phyloP scores from a whole-genome alignment of 371 early-diverging fungal genomes.

The Lichtheimia corymbifera region DNA sequence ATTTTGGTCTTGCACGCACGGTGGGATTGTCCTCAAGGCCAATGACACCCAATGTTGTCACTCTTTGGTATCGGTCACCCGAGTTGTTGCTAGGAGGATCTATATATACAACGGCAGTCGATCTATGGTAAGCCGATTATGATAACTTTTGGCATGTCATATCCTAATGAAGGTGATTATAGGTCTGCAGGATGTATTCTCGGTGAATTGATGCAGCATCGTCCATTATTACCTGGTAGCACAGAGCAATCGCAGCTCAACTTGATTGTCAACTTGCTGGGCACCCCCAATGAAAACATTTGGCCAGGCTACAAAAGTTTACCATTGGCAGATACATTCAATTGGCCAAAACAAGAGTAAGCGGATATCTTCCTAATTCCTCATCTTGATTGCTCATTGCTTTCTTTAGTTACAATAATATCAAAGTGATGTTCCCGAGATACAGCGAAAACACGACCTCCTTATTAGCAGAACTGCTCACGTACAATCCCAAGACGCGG shows the following conservation, averaged over 20 bases:
- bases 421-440: constrained; percentile 61
- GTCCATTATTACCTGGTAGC: constrained; percentile 85
- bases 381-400: not conserved
- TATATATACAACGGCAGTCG: constrained; percentile 82
- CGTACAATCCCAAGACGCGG: constrained; percentile 79
- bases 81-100: constrained; percentile 84
- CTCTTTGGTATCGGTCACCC: constrained; percentile 95
- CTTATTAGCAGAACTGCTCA: constrained; percentile 78
- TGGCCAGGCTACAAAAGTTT: constrained; percentile 77
- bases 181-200: constrained; percentile 83
- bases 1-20: constrained; percentile 89
- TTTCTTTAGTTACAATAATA: constrained; percentile 49
- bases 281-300: constrained; percentile 76
- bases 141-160: too few species aligned
- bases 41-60: constrained; percentile 94
- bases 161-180: not conserved
- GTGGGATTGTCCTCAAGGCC: constrained; percentile 66
- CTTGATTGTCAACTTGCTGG: constrained; percentile 74
- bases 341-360: constrained; percentile 58
- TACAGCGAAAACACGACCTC: constrained; percentile 63
- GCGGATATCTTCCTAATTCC: not conserved
- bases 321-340: constrained; percentile 57
- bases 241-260: constrained; percentile 77
- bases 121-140: constrained; percentile 75
- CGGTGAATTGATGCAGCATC: constrained; percentile 74